Evolutionary conservation across 2,329 filamentous ascomycete species (phyloP).

Genomic region (Botrytis porri): DNA sequence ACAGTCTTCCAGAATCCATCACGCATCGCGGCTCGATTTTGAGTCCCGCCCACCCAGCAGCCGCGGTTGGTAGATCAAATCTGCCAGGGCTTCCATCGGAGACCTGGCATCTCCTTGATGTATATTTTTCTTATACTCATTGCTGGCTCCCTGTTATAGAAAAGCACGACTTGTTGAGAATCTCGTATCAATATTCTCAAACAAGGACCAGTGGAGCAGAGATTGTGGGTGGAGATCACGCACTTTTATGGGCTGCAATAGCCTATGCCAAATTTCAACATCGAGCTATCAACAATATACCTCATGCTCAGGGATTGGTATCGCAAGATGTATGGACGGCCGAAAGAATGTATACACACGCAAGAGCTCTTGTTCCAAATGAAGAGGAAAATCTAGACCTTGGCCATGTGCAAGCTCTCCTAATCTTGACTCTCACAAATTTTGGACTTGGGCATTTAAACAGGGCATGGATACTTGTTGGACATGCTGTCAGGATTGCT

Average conservation of each 20-base stretch:
- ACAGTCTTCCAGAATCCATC: not conserved
- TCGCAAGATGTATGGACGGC: constrained; percentile 31
- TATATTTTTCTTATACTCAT: constrained; percentile 74
- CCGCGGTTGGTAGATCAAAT: constrained; percentile 13
- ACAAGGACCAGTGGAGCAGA: constrained; percentile 19
- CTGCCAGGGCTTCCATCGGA: constrained; percentile 35
- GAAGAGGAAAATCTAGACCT: constrained; percentile 49
- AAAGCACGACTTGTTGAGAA: constrained; percentile 47
- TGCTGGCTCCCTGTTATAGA: constrained; percentile 74
- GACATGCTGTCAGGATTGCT: constrained; percentile 57
- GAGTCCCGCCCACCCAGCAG: constrained; percentile 23
- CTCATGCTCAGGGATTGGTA: constrained; percentile 29
- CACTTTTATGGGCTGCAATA: constrained; percentile 59
- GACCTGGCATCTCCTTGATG: constrained; percentile 55
- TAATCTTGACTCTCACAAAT: constrained; percentile 61
- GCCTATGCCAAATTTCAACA: constrained; percentile 55
- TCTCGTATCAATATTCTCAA: constrained; percentile 36
- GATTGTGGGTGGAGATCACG: constrained; percentile 43
- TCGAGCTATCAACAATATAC: constrained; percentile 34
- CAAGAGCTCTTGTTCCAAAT: constrained; percentile 48
- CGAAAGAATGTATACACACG: constrained; percentile 49
- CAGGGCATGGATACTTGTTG: constrained; percentile 62
- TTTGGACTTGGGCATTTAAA: constrained; percentile 56
- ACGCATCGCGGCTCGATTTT: constrained; percentile 27
- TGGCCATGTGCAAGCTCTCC: constrained; percentile 53